Conservation (phyloP, 2,329 filamentous ascomycete genomes). For the Cadophora malorum region DNA sequence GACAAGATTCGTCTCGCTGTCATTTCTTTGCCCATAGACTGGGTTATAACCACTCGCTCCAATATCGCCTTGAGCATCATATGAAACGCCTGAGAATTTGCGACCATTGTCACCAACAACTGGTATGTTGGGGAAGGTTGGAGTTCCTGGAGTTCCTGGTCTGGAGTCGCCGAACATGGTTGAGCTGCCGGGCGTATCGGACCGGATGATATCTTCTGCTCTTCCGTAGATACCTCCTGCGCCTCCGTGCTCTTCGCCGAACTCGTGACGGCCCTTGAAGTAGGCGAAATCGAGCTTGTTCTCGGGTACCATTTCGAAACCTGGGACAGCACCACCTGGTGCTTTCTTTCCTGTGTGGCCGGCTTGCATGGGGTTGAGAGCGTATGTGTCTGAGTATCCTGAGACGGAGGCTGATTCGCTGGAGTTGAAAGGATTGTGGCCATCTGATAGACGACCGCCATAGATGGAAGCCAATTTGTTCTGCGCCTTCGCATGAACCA, state of each 20-base stretch:
- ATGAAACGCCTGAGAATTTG: constrained; percentile 30
- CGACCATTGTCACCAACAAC: constrained; percentile 13
- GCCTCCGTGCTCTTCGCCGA: constrained; percentile 85
- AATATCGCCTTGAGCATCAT: constrained; percentile 19
- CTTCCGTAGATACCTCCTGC: constrained; percentile 68
- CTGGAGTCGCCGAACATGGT: constrained; percentile 36
- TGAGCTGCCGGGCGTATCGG: constrained; percentile 41
- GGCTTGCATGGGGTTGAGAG: constrained; percentile 75
- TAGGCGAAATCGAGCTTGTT: constrained; percentile 87
- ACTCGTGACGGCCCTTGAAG: constrained; percentile 89
- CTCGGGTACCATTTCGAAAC: constrained; percentile 91
- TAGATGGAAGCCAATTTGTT: constrained; percentile 88
- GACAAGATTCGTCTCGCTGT: constrained; percentile 59
- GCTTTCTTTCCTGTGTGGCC: constrained; percentile 52
- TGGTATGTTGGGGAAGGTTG: constrained; percentile 20
- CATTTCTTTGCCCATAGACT: constrained; percentile 55
- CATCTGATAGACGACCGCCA: constrained; percentile 76
- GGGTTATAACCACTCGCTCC: constrained; percentile 12
- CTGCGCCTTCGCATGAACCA: constrained; percentile 92
- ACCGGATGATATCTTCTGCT: constrained; percentile 58
- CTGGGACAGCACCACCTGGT: constrained; percentile 54
- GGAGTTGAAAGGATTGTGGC: constrained; percentile 60
- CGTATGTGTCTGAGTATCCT: constrained; percentile 83
- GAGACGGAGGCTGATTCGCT: constrained; percentile 64
- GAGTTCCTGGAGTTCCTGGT: constrained; percentile 43